Evolutionary conservation across 208 protist species (phyloP).

Genomic region (Angomonas desouzai): DNA sequence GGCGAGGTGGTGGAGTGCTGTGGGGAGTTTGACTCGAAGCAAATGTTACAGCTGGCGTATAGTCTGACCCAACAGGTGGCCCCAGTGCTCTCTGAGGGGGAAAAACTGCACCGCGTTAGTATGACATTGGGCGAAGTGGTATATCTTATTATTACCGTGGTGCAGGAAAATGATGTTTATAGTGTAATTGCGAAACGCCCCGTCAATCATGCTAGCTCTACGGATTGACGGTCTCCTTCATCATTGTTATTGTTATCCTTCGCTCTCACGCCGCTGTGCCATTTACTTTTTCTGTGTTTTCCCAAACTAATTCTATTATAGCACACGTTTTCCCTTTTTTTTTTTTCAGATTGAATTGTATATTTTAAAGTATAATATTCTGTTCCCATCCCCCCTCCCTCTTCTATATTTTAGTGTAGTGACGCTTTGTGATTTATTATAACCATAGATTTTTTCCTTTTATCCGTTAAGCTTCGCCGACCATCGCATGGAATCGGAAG

Average conservation of each 20-base stretch:
- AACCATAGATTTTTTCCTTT: conserved; percentile 11
- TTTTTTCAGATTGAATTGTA: no score
- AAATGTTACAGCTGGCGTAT: conserved; percentile 68
- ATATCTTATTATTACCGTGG: conserved; percentile 72
- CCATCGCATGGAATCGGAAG: neutral
- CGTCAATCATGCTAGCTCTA: neutral
- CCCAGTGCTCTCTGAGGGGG: conserved; percentile 37
- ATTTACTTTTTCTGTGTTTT: no score
- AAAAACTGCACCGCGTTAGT: conserved; percentile 65
- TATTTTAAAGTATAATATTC: no score
- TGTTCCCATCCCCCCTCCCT: no score
- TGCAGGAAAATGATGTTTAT: conserved; percentile 16
- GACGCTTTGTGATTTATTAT: no score
- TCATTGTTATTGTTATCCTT: no score
- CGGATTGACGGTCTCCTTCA: neutral
- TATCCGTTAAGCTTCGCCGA: neutral
- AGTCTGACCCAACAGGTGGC: conserved; percentile 69
- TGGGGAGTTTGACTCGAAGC: conserved; percentile 65
- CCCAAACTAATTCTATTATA: no score
- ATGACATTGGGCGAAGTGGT: conserved; percentile 74
- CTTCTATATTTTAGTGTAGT: no score
- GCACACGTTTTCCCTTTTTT: no score
- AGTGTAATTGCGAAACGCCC: conserved; percentile 13
- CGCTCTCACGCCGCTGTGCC: no score
- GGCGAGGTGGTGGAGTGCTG: conserved; percentile 70